Base-by-base conservation (phyloP, 1,139 yeast genomes). In the Candida sanyaensis region DNA sequence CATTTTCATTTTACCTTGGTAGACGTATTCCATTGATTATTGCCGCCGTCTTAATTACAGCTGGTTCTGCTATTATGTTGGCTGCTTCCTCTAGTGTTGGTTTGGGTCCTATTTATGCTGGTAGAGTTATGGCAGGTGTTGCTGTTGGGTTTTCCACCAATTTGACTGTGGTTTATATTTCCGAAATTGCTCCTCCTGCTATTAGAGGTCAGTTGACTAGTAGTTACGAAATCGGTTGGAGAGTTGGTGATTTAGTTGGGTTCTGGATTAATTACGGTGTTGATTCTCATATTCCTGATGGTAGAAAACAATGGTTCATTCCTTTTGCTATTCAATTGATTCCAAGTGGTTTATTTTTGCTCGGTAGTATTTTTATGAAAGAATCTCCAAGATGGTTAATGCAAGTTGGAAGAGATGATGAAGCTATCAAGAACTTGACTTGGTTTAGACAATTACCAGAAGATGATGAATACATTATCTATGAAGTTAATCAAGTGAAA, bases 261-360 rank as follows among this genome's bases (percentile, higher is more conserved):
- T 73, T 73, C 55, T 73, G 77, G 77, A 71, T 73, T 51, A 66
- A 68, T 43, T 73, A 70, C 51, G 78, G 73, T 6, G 71, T 71
- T 37, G 69, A 65, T 48, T 55, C 65, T 7, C 69, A 69, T 51
- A 57, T 72, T 23, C 45, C 59, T 8, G 60, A 68, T 7, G 48
- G 54, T 17, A 65, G 59, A 46, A 63, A 57, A 41, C 78, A 73
- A 56, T 73, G 78, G 78, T 60, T 69, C 41, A 71, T 73, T 47
- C 78, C 78, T 1, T 73, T 73, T 61, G 78, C 77, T 3, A 56
- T 73, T 21, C 78, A 73, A 55, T 56, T 73, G 37, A 69, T 73
- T 39, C 77, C 77, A n/a, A 62, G 71, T 46, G 77, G 70, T 1
- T 53, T 73, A 56, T 73, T 72, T 46, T 60, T 73, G 42, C 44